Base-by-base conservation (phyloP, 2,329 filamentous ascomycete species). In the Colletotrichum karsti region DNA sequence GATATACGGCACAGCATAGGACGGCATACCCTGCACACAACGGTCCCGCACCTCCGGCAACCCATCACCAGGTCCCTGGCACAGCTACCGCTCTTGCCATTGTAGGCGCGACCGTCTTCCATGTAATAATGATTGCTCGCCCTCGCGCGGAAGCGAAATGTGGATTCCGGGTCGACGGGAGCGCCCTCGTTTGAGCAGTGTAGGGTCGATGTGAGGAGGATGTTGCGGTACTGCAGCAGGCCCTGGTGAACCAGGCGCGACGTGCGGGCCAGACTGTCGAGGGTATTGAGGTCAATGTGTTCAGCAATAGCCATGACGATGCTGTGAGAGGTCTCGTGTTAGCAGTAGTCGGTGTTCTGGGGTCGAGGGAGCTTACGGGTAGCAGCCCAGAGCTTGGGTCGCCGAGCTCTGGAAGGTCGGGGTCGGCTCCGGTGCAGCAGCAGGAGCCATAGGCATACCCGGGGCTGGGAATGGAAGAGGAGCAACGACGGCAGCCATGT, bases 31-130 rank as follows among this genome's bases (percentile, higher is more conserved):
- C 95, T 88, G 79, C 95, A 98, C 62, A 97, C 90, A 26, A 94
- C 86, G 28, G 82, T 89, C 41, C 87, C 88, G 77, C 95, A 98
- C 70, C 91, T 88, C 62, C 93, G 89, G 78, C 95, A 98, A 72
- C 92, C 91, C 44, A 86, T 88, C 5, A 98, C 95, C 88, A 97
- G 88, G 78, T 98, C 95, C 69, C 93, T 87, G 22, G 95, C 95
- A 77, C 95, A 98, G 73, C 87, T 86, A 5, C 92, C 91, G 28
- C 92, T 85, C 79, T 93, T 95, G 58, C 92, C 91, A 70, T 85
- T 82, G 72, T 83, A 84, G 61, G 85, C 73, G 80, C 88, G 80
- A 46, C 82, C 81, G 61, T 88, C 84, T 68, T 88, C 83, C 82
- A 90, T 87, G 73, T 89, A 88, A 74, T 84, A 86, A 86, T 85